Evolutionary conservation across 2,329 filamentous ascomycete genomes (phyloP).

Genomic region (Trichocomaceae sp.): DNA sequence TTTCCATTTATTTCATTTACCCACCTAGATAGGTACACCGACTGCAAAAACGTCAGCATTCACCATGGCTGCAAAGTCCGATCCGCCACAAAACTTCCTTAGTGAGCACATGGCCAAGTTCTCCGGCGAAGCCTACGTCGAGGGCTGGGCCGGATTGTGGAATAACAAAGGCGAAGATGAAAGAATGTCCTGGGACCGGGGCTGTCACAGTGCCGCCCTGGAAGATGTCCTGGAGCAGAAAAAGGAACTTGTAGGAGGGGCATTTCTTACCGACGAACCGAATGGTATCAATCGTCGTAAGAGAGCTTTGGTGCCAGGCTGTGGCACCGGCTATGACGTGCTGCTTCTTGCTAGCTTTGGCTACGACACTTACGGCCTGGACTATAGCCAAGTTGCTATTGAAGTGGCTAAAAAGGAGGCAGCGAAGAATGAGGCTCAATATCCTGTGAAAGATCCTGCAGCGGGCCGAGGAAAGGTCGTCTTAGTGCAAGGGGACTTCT

Average conservation of each 20-base stretch:
- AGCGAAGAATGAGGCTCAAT: constrained; percentile 27
- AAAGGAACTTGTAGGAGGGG: constrained; percentile 31
- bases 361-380: constrained; percentile 70
- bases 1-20: neutral
- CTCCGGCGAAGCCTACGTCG: constrained; percentile 35
- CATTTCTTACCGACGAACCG: constrained; percentile 19
- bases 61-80: constrained; percentile 1
- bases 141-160: constrained; percentile 54
- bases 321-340: constrained; percentile 72
- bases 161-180: constrained; percentile 39
- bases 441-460: constrained; percentile 29
- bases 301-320: constrained; percentile 60
- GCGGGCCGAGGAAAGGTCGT: constrained; percentile 33
- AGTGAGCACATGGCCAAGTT: constrained; percentile 39
- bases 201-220: constrained; percentile 53
- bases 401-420: constrained; percentile 32
- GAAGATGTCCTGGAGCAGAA: constrained; percentile 46
- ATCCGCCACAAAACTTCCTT: constrained; percentile 17
- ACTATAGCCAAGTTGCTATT: constrained; percentile 52
- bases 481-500: constrained; percentile 43
- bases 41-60: neutral
- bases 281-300: constrained; percentile 31
- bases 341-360: constrained; percentile 66
- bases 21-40: too few species aligned
- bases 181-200: constrained; percentile 54